A percentile compares a stretch with the other conserved stretches of the same genome.
These are phyloP conservation scores for Vitis rotundifolia DNA, from an alignment of 164 flowering plant genomes.

Conservation along the genomic window DNA sequence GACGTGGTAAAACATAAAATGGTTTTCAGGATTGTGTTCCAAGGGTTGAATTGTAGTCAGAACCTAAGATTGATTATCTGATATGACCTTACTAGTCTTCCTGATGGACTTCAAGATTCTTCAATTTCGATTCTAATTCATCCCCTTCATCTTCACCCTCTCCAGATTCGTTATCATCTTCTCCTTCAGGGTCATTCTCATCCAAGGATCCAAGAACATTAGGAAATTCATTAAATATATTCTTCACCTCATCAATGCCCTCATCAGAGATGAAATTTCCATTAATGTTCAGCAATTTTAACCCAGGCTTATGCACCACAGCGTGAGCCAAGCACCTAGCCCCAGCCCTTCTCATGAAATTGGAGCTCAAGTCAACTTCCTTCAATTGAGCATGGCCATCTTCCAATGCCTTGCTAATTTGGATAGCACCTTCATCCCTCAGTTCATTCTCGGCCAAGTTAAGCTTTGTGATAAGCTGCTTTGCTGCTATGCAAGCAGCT, in stretches of 20 bases:
- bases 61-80: not conserved
- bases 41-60: not conserved
- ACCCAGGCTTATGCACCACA: conserved; percentile 55
- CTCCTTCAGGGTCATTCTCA: conserved; percentile 90
- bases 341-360: conserved; percentile 61
- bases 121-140: conserved; percentile 55
- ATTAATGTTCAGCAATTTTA: conserved; percentile 61
- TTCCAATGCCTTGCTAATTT: conserved; percentile 52
- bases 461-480: conserved; percentile 53
- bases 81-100: conserved; percentile 25
- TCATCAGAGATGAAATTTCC: conserved; percentile 86
- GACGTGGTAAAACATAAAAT: not conserved
- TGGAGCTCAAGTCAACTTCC: conserved; percentile 74
- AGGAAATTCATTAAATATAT: conserved; percentile 55
- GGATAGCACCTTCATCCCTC: conserved; percentile 69
- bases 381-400: conserved; percentile 44
- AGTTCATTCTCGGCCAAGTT: conserved; percentile 80
- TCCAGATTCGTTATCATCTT: conserved; percentile 44
- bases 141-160: conserved; percentile 35
- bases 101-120: conserved; percentile 46
- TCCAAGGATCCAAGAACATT: conserved; percentile 72
- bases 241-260: conserved; percentile 79
- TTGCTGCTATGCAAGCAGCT: conserved; percentile 57
- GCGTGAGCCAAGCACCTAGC: conserved; percentile 64
- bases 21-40: conserved; percentile 1